Percentiles rank a stretch among this genome's conserved stretches.
phyloP scores from a whole-genome alignment of 106 monocot species.

The Dioscorea alata region DNA sequence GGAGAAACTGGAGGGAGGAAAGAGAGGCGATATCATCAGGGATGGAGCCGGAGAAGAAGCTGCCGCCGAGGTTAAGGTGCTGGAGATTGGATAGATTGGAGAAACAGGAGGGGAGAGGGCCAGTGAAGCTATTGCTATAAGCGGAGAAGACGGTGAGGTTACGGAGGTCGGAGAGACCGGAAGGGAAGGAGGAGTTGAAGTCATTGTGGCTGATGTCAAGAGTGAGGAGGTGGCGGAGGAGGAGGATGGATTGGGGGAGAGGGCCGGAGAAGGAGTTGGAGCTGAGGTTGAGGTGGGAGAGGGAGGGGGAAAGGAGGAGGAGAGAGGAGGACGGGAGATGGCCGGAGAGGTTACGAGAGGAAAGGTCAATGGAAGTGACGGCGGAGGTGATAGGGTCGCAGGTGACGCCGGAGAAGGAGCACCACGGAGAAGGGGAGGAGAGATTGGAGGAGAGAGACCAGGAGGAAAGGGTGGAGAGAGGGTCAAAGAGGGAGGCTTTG shows the following conservation, averaged over 20 bases:
- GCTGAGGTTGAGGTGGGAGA: slow-evolving; percentile 70
- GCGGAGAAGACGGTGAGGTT: slow-evolving; percentile 44
- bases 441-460: slow-evolving; percentile 10
- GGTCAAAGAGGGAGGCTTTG: slow-evolving; percentile 46
- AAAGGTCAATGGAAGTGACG: slow-evolving; percentile 55
- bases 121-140: slow-evolving; percentile 80
- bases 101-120: slow-evolving; percentile 38
- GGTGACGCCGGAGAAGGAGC: slow-evolving; percentile 56
- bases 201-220: slow-evolving; percentile 83
- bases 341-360: slow-evolving; percentile 64
- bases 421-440: slow-evolving; percentile 31
- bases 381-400: slow-evolving; percentile 32
- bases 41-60: slow-evolving; percentile 61
- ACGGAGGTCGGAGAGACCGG: slow-evolving; percentile 26
- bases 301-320: slow-evolving; percentile 32
- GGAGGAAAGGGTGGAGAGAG: slow-evolving; percentile 52
- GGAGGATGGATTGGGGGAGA: slow-evolving; percentile 45
- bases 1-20: slow-evolving; percentile 33
- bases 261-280: slow-evolving; percentile 61
- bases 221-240: slow-evolving; percentile 34
- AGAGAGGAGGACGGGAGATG: slow-evolving; percentile 34
- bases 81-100: slow-evolving; percentile 20
- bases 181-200: slow-evolving; percentile 66
- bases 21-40: slow-evolving; percentile 32
- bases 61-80: slow-evolving; percentile 77